Base-by-base conservation (phyloP, 1,284 basidiomycete genomes). In the Puccinia polysora region DNA sequence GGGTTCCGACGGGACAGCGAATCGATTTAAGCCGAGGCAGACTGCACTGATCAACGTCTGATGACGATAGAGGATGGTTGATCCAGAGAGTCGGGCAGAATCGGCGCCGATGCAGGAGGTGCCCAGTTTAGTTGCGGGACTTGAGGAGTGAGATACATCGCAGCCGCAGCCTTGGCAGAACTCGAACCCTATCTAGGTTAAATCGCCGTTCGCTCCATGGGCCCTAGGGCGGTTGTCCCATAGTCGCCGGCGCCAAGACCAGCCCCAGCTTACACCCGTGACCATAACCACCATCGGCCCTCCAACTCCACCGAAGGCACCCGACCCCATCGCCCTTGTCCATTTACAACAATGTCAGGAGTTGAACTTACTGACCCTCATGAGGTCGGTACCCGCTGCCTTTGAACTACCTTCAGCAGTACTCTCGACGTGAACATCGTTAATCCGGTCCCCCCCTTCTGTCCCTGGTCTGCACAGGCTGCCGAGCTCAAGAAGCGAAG, bases 281-380 rank as follows among this genome's bases (percentile, higher is more conserved):
- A 32, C 30, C 28, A 36, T 14, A 7, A 50, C 10, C 14, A 5
- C 32, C 18, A 23, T 4, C 28, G 2, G 15, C 56, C 55, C 34
- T 25, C 20, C 30, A 5, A 20, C 34, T 45, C 32, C 36, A 28
- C 30, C 45, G n/a, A 32, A 73, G 25, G 10, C 52, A 49, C 36
- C 40, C 28, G n/a, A n/a, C n/a, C n/a, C n/a, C n/a, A n/a, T n/a
- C n/a, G n/a, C n/a, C n/a, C n/a, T n/a, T n/a, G n/a, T 75, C 89
- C 28, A 18, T 25, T n/a, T 34, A 20, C 73, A 50, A 65, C 45
- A 49, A 73, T 72, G 89, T 88, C 90, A 82, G 89, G 90, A 81
- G 81, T 84, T 78, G 83, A 83, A 70, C 84, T 90, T 79, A 94
- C 91, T 81, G 90, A 93, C 82, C 89, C 90, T 79, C 81, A 86